Conservation (phyloP, 345 rosid genomes). For the Reutealis trisperma region DNA sequence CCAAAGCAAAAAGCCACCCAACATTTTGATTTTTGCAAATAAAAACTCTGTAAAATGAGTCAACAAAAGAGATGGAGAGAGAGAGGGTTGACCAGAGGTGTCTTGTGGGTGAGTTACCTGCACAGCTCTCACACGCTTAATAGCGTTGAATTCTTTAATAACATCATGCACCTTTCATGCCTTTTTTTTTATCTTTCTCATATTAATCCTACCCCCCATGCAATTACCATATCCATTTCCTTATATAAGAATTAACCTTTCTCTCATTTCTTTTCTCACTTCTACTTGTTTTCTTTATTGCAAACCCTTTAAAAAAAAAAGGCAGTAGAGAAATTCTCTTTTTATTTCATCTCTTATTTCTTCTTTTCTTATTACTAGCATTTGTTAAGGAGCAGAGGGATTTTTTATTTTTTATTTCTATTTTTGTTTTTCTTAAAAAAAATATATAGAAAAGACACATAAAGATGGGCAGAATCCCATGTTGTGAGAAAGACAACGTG, state of each 20-base stretch:
- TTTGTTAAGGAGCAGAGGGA: neutral
- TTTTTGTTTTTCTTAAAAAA: constrained; percentile 12
- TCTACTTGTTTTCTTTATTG: constrained; percentile 5
- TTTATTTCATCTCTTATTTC: neutral
- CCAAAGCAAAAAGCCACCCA: constrained; percentile 13
- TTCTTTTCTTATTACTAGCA: neutral
- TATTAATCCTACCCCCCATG: neutral
- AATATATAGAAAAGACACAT: neutral
- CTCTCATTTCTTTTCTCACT: constrained; percentile 29
- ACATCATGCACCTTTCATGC: constrained; percentile 80
- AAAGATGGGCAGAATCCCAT: constrained; percentile 86
- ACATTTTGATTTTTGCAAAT: neutral
- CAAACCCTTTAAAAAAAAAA: neutral
- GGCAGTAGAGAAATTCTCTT: neutral
- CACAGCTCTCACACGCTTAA: constrained; percentile 74
- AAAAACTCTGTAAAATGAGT: neutral
- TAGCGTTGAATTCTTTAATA: constrained; percentile 94
- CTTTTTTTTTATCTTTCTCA: neutral
- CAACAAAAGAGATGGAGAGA: constrained; percentile 12
- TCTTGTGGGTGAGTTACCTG: constrained; percentile 93
- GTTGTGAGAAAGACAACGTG: constrained; percentile 92
- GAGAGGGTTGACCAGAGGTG: constrained; percentile 66
- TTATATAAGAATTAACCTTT: constrained; percentile 27
- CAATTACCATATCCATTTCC: neutral
- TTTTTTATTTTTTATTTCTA: constrained; percentile 24